These are phyloP conservation scores for Penicillium sp. DNA, from an alignment of 2,329 filamentous ascomycete genomes.

Conservation along the genomic window DNA sequence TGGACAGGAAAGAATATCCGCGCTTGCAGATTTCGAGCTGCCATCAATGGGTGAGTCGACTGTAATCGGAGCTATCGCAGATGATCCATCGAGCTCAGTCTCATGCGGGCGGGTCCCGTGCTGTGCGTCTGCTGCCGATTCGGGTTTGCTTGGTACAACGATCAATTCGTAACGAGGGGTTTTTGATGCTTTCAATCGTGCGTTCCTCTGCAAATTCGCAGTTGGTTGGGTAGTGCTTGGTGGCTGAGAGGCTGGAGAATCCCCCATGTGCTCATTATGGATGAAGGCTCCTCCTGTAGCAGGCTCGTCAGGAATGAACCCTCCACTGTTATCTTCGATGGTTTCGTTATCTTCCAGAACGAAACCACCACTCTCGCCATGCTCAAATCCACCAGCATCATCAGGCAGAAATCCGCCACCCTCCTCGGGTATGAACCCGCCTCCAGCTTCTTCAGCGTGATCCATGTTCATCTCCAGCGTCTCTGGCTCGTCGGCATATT, in stretches of 20 bases:
- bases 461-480: constrained; percentile 35
- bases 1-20: constrained; percentile 27
- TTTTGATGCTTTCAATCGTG: constrained; percentile 6
- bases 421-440: constrained; percentile 8
- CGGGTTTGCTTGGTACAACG: constrained; percentile 27
- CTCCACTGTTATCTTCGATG: not conserved
- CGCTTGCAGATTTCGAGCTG: constrained; percentile 28
- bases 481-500: constrained; percentile 41
- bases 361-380: not conserved
- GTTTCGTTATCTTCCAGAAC: not conserved
- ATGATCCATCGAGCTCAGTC: constrained; percentile 16
- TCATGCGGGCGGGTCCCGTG: not conserved
- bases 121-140: not conserved
- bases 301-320: not conserved
- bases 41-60: constrained; percentile 28
- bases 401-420: constrained; percentile 9
- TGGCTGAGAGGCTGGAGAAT: not conserved
- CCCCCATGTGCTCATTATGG: constrained; percentile 10
- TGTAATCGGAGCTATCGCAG: constrained; percentile 23
- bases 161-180: constrained; percentile 31
- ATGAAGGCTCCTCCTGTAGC: constrained; percentile 24
- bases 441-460: constrained; percentile 24
- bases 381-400: not conserved
- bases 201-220: not conserved
- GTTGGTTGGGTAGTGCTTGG: not conserved